These are phyloP conservation scores for Davidsoniella australis DNA, from an alignment of 2,329 filamentous ascomycete genomes.

Conservation along the genomic window DNA sequence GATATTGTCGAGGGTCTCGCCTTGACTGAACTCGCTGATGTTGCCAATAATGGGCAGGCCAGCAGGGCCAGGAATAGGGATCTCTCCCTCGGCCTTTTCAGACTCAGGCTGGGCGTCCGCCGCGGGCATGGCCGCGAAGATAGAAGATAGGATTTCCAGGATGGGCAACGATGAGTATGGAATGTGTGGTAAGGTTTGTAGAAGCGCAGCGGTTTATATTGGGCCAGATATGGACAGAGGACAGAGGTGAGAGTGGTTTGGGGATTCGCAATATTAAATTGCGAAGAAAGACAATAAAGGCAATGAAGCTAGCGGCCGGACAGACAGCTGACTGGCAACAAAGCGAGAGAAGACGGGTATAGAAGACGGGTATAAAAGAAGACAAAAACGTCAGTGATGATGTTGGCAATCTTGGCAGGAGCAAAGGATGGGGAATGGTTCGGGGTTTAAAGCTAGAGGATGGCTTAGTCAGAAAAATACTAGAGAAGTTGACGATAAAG, in stretches of 20 bases:
- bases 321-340: too few relatives aligned
- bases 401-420: too few relatives aligned
- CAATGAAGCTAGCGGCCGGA: too few relatives aligned
- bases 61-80: constrained; percentile 44
- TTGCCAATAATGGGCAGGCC: constrained; percentile 52
- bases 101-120: not conserved
- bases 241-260: not conserved
- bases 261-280: not conserved
- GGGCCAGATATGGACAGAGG: not conserved
- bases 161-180: not conserved
- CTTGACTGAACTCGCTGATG: constrained; percentile 41
- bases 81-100: constrained; percentile 8
- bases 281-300: too few relatives aligned
- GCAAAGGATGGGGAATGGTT: too few relatives aligned
- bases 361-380: too few relatives aligned
- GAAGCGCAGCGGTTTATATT: not conserved
- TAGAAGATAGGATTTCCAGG: constrained; percentile 3
- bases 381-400: too few relatives aligned
- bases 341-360: too few relatives aligned
- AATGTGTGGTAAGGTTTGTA: not conserved
- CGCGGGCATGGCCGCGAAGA: constrained; percentile 2
- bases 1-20: constrained; percentile 38
- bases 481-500: too few relatives aligned
- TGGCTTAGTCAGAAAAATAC: too few relatives aligned
- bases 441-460: too few relatives aligned